Conservation (phyloP, 495 filamentous ascomycete species). For the Podospora appendiculata region DNA sequence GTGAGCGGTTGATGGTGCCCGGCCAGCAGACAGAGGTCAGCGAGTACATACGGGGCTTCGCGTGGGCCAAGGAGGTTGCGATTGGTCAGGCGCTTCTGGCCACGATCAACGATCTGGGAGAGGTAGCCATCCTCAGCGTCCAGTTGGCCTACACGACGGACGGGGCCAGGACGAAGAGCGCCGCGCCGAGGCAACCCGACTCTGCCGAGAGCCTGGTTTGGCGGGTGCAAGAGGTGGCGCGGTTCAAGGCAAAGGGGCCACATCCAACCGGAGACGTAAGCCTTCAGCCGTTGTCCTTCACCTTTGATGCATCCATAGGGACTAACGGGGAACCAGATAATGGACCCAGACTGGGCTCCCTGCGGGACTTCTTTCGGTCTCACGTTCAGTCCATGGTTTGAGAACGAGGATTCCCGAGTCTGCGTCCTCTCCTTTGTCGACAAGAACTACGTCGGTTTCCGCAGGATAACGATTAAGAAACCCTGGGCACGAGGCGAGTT, state of each 20-base stretch:
- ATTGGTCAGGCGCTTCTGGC: conserved; percentile 29
- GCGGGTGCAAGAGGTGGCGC: conserved; percentile 32
- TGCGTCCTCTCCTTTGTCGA: conserved; percentile 33
- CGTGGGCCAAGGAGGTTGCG: conserved; percentile 36
- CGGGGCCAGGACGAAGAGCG: conserved; percentile 4
- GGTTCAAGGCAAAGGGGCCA: conserved; percentile 35
- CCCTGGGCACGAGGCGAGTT: conserved; percentile 13
- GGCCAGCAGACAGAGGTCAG: conserved; percentile 20
- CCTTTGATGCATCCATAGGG: neutral
- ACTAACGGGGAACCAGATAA: conserved; percentile 5
- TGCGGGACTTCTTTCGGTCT: conserved; percentile 37
- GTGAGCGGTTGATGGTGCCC: conserved; percentile 39
- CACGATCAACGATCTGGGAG: conserved; percentile 33
- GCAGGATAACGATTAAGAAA: conserved; percentile 24
- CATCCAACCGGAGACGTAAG: conserved; percentile 28
- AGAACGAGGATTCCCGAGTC: conserved; percentile 15
- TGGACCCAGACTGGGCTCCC: conserved; percentile 32
- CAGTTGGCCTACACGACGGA: conserved; percentile 17
- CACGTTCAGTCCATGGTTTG: conserved; percentile 36
- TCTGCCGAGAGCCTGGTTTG: conserved; percentile 23
- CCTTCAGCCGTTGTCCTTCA: neutral
- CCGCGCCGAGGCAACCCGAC: neutral
- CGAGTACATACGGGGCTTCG: conserved; percentile 35
- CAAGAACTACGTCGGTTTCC: conserved; percentile 38
- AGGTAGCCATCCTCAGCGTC: conserved; percentile 36